phyloP scores from a whole-genome alignment of 495 filamentous ascomycete genomes.

The Tuber calosporum region DNA sequence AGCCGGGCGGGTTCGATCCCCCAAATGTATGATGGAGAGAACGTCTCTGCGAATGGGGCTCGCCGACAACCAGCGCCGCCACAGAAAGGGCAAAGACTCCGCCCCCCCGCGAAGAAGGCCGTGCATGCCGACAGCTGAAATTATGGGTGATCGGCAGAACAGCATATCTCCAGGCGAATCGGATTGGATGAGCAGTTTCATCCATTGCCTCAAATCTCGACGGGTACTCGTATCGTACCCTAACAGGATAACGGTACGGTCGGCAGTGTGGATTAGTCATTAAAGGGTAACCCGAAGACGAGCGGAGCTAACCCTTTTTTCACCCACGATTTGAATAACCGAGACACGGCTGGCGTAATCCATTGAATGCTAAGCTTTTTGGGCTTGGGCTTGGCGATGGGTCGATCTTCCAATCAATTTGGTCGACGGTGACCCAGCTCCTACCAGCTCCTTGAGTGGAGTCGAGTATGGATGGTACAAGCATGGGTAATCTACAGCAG shows the following conservation, averaged over 20 bases:
- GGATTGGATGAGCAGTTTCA: not conserved
- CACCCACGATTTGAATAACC: not conserved
- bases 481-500: too few species aligned
- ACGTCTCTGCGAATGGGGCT: not conserved
- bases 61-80: not conserved
- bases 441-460: too few species aligned
- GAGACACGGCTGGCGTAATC: not conserved
- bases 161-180: not conserved
- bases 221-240: too few species aligned
- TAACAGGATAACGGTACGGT: not conserved
- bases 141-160: not conserved
- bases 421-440: not conserved
- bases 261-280: conserved; percentile 1
- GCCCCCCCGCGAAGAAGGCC: conserved; percentile 4
- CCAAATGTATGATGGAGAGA: not conserved
- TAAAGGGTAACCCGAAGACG: not conserved
- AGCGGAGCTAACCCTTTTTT: not conserved
- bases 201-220: not conserved
- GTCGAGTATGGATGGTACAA: too few species aligned
- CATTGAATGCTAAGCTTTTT: not conserved
- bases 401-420: not conserved
- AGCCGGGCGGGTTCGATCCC: not conserved
- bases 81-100: not conserved
- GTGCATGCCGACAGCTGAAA: not conserved
- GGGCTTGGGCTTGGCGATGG: not conserved